These are phyloP conservation scores for Magnolia changhungtana DNA, from an alignment of 164 flowering plant genomes.

Conservation along the genomic window DNA sequence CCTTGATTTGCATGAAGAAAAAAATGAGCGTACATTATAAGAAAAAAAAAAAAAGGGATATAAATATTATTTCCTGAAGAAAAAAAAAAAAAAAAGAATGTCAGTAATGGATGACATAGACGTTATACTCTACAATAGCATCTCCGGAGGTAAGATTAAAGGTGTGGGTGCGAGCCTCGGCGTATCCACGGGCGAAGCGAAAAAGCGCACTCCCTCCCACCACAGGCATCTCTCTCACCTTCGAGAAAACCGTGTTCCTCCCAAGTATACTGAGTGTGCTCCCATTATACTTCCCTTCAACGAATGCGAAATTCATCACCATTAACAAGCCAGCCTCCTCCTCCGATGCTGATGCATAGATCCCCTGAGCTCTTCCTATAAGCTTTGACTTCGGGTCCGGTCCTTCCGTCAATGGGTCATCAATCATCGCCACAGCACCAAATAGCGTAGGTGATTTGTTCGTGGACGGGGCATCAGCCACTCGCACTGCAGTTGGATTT, in stretches of 20 bases:
- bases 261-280: conserved; percentile 15
- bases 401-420: conserved; percentile 29
- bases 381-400: conserved; percentile 23
- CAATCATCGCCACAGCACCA: conserved; percentile 25
- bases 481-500: conserved; percentile 21
- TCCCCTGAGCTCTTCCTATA: conserved; percentile 35
- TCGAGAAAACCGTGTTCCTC: conserved; percentile 10
- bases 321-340: conserved; percentile 19
- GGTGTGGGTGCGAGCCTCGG: conserved; percentile 8
- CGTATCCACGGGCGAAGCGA: conserved; percentile 11
- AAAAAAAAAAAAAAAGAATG: not conserved
- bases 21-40: no score
- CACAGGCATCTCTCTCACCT: conserved; percentile 18
- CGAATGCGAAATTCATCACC: conserved; percentile 26
- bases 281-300: conserved; percentile 28
- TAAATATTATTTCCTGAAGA: not conserved
- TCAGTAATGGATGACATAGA: conserved; percentile 13
- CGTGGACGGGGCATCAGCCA: conserved; percentile 7
- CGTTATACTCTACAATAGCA: conserved; percentile 16
- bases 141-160: conserved; percentile 6
- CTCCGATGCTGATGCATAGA: conserved; percentile 25
- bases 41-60: no score
- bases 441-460: conserved; percentile 16
- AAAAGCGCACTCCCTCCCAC: conserved; percentile 15
- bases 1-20: no score